Evolutionary conservation across 345 rosid genomes (phyloP).

Genomic region (Brassica incana): DNA sequence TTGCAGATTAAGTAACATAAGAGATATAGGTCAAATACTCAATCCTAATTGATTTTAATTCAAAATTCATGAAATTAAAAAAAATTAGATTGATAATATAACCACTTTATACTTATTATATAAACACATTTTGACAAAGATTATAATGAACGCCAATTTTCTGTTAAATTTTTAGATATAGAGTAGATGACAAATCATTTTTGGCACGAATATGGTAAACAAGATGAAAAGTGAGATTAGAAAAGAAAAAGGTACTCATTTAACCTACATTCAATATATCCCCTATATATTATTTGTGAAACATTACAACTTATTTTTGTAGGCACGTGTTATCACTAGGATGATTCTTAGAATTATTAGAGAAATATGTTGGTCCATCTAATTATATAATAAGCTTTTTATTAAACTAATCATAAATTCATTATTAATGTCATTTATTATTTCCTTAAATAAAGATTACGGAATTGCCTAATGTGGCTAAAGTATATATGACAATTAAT

Average conservation of each 20-base stretch:
- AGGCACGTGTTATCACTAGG: no score
- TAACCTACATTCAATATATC: not conserved
- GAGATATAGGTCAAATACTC: not conserved
- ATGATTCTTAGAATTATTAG: no score
- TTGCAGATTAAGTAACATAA: not conserved
- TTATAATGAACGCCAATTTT: not conserved
- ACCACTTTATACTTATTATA: not conserved
- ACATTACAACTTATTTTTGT: no score
- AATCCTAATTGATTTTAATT: not conserved
- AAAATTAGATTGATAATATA: not conserved
- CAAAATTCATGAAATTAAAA: not conserved
- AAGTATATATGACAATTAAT: no score
- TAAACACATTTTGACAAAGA: not conserved
- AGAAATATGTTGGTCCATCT: no score
- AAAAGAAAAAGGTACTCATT: not conserved
- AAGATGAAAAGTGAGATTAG: not conserved
- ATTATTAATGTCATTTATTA: no score
- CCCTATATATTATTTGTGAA: no score
- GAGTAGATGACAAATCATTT: not conserved
- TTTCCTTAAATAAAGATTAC: no score
- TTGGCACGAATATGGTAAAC: not conserved
- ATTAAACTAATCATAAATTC: no score
- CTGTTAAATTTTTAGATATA: not conserved
- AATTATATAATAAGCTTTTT: no score
- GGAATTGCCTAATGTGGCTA: no score